Percentiles rank a stretch among this genome's conserved stretches.
phyloP scores from a whole-genome alignment of 805 yeast species.

The Myxozyma udenii region DNA sequence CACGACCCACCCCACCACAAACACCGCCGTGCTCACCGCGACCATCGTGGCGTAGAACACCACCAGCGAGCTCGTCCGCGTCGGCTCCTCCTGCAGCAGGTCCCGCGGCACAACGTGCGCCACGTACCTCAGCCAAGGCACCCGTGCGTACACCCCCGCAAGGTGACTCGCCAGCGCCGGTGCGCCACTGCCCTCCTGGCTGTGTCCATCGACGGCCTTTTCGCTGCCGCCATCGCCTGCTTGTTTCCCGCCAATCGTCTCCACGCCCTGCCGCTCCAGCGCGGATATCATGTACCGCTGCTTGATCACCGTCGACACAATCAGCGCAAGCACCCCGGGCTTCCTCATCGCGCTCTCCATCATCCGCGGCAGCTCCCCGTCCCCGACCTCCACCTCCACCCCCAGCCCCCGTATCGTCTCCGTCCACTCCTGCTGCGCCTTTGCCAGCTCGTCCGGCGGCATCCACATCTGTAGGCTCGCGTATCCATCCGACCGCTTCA shows the following conservation, averaged over 20 bases:
- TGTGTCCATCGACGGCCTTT: neutral
- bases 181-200: neutral
- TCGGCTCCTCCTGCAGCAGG: conserved; percentile 1
- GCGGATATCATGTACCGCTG: conserved; percentile 9
- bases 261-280: neutral
- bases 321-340: neutral
- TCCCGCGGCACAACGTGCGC: conserved; percentile 8
- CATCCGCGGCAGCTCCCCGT: neutral
- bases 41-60: neutral
- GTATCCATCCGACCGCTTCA: conserved; percentile 5
- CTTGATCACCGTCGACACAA: conserved; percentile 14
- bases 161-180: neutral
- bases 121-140: conserved; percentile 5
- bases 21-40: neutral
- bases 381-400: neutral
- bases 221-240: neutral
- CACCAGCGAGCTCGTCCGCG: conserved; percentile 1
- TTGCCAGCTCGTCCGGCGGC: conserved; percentile 12
- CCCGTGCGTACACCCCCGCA: neutral
- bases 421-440: neutral
- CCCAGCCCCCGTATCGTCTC: neutral
- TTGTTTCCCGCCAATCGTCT: neutral
- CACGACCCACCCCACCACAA: conserved; percentile 2
- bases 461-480: conserved; percentile 8
- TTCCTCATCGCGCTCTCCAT: neutral